phyloP scores from a whole-genome alignment of 305 asterid species.

The Galium porrigens region DNA sequence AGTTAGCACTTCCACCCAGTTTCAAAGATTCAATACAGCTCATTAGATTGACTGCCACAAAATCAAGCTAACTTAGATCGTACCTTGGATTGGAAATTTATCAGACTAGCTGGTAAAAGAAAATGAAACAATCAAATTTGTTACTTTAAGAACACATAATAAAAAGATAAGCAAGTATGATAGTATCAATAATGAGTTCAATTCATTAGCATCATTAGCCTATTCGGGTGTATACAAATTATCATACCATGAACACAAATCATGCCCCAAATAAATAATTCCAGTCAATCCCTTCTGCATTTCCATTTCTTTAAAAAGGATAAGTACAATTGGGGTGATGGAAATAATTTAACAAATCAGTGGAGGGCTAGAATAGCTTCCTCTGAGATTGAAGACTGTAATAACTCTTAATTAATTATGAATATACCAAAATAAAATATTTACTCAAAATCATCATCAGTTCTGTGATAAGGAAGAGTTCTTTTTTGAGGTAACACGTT shows the following conservation, averaged over 20 bases:
- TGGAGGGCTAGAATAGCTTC: background rate
- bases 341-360: background rate
- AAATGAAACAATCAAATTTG: background rate
- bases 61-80: background rate
- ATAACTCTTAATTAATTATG: constrained; percentile 3
- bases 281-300: background rate
- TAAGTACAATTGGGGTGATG: background rate
- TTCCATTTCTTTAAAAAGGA: background rate
- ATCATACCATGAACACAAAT: background rate
- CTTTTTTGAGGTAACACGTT: constrained; percentile 28
- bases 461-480: constrained; percentile 25
- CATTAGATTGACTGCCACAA: background rate
- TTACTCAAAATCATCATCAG: constrained; percentile 56
- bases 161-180: background rate
- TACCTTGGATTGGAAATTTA: background rate
- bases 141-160: background rate
- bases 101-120: background rate
- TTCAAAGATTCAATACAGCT: constrained; percentile 4
- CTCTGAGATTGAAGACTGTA: constrained; percentile 5
- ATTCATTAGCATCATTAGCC: background rate
- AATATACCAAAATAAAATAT: constrained; percentile 14
- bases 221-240: background rate
- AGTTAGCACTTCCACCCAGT: background rate
- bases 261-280: background rate
- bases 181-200: background rate